Base-by-base conservation (phyloP, 2,329 filamentous ascomycete species). In the Tolypocladium ophioglossoides region DNA sequence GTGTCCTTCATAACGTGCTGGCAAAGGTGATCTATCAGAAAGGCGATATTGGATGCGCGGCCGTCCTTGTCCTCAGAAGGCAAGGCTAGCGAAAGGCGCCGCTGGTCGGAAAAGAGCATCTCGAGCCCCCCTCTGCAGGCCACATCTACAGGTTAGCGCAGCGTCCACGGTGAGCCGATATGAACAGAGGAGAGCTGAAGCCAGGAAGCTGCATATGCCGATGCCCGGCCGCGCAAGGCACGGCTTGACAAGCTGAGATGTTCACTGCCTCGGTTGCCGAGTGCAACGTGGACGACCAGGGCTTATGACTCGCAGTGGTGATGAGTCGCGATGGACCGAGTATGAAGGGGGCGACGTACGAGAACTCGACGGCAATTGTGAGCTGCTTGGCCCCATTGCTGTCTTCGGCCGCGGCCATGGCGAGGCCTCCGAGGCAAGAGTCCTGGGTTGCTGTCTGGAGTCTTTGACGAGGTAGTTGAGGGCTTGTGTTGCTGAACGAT, bases 91-190 rank as follows among this genome's bases (percentile, higher is more conserved):
- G 77, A 73, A 68, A 92, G 88, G 62, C 84, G 86, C 54, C 86
- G 82, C 71, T 90, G 77, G 68, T 96, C 86, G 35, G 85, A 83
- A 73, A 99, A 99, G 60, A 99, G 85, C 74, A 96, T 87, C 73
- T 99, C 94, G 20, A 99, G 81, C 24, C 94, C 94, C 58, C 94
- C 94, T 59, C 94, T 91, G 62, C 55, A 55, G 54, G 55, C 55
- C 55, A 59, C 4, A 22, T 48, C 51, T 47, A 55, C 52, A 57
- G 55, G 57, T 51, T 40, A 51, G 53, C 32, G 35, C 37, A 37
- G 11, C 35, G 24, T 51, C 16, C 35, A 8, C 20, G 53, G 59
- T 62, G 46, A 47, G 3, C 2, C 16, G 24, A 30, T 47, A n/a
- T 8, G 11, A 18, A 34, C 27, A 32, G 27, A 12, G 44, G 18